phyloP scores from a whole-genome alignment of 2,329 filamentous ascomycete species.

The Xylariaceae sp. region DNA sequence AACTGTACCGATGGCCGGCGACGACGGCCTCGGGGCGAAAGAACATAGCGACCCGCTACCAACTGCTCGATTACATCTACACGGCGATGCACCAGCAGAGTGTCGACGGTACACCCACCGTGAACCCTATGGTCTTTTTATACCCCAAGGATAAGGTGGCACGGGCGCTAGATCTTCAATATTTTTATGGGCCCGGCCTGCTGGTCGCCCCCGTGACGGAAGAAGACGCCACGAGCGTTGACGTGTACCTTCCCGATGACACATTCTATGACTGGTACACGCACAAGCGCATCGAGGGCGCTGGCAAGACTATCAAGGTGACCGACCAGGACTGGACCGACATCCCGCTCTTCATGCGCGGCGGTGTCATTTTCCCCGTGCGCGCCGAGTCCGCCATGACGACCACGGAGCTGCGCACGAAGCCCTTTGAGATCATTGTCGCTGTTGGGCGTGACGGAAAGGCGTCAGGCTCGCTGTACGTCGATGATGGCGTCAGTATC shows the following conservation, averaged over 20 bases:
- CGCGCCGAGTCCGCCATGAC: constrained; percentile 65
- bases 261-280: constrained; percentile 61
- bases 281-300: constrained; percentile 51
- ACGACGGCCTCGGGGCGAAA: constrained; percentile 68
- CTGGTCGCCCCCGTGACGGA: constrained; percentile 55
- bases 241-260: constrained; percentile 55
- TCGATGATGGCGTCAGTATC: constrained; percentile 78
- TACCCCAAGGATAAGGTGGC: constrained; percentile 61
- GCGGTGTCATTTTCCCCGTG: constrained; percentile 69
- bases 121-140: constrained; percentile 73
- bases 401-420: constrained; percentile 66
- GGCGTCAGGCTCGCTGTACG: constrained; percentile 72
- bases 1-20: constrained; percentile 72
- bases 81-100: constrained; percentile 70
- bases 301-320: constrained; percentile 48
- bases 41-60: constrained; percentile 73
- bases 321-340: constrained; percentile 50
- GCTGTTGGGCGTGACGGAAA: constrained; percentile 67
- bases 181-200: constrained; percentile 53
- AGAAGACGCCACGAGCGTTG: constrained; percentile 51
- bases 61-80: constrained; percentile 77
- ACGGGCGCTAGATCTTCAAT: constrained; percentile 52
- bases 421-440: constrained; percentile 75
- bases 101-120: constrained; percentile 65
- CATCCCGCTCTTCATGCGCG: constrained; percentile 73